Conservation (phyloP, 2,329 filamentous ascomycete species). For the Trichoderma simmonsii region DNA sequence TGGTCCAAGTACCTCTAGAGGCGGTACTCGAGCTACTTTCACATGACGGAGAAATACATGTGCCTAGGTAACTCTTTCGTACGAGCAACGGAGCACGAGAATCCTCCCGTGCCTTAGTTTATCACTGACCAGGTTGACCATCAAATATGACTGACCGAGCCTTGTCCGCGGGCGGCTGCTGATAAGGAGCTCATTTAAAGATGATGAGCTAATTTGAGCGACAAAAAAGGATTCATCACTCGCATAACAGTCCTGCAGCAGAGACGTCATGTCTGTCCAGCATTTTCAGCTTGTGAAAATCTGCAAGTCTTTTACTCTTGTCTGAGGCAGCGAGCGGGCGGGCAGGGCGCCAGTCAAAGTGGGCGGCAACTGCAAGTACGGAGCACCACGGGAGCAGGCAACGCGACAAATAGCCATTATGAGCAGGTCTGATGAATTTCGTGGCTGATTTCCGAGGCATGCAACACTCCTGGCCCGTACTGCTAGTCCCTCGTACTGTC, state of each 20-base stretch:
- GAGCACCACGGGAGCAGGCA: not conserved
- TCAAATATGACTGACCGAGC: not conserved
- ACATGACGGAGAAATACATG: constrained; percentile 17
- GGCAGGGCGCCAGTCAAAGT: not conserved
- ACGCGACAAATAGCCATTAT: not conserved
- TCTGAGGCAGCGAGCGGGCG: not conserved
- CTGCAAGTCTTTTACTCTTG: not conserved
- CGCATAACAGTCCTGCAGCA: not conserved
- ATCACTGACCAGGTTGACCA: not conserved
- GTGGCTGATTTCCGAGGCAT: constrained; percentile 12
- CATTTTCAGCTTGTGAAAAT: not conserved
- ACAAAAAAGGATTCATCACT: not conserved
- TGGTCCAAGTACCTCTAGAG: not conserved
- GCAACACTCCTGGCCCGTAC: not conserved
- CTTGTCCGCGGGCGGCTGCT: not conserved
- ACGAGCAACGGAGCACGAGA: not conserved
- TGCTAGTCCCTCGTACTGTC: constrained; percentile 1
- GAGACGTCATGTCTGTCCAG: not conserved
- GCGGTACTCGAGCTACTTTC: not conserved
- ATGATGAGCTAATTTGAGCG: not conserved
- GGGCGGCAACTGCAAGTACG: not conserved
- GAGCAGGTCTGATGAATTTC: not conserved
- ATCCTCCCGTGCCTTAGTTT: not conserved
- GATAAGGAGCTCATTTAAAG: not conserved
- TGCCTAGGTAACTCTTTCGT: not conserved